Percentiles rank a stretch among this genome's conserved stretches.
phyloP scores from a whole-genome alignment of 2,329 filamentous ascomycete genomes.

The Bimuria novae-zelandiae region DNA sequence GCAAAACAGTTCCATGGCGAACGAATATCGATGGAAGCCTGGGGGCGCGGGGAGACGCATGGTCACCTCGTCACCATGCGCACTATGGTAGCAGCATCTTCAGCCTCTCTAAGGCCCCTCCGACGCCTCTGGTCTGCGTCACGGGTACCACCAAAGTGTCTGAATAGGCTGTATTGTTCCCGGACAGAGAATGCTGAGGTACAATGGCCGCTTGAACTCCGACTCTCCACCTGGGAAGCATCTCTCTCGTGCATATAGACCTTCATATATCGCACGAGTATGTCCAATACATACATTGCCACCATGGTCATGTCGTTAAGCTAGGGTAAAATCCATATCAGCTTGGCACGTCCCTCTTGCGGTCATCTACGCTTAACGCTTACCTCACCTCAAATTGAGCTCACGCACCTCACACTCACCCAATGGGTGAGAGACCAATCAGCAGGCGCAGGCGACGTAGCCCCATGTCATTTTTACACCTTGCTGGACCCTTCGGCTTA shows the following conservation, averaged over 20 bases:
- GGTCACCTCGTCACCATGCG: background rate
- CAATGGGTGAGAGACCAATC: background rate
- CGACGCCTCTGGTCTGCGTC: background rate
- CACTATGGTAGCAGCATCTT: background rate
- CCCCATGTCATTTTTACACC: background rate
- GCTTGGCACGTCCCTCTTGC: background rate
- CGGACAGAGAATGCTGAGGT: background rate
- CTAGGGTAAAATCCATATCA: background rate
- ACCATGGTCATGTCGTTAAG: background rate
- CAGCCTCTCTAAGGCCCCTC: background rate
- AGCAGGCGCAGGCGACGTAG: background rate
- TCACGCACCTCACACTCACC: background rate
- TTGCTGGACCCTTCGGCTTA: background rate
- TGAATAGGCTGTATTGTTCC: background rate
- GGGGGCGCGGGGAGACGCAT: background rate
- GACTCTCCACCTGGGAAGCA: background rate
- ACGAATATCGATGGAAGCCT: constrained; percentile 1
- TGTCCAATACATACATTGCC: background rate
- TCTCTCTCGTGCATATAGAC: background rate
- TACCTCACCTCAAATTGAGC: constrained; percentile 1
- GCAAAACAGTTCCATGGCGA: background rate
- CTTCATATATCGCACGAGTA: background rate
- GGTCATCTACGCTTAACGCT: background rate
- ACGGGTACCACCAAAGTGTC: background rate
- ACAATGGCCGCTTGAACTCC: background rate